phyloP scores from a whole-genome alignment of 345 rosid species.

The Boechera divaricarpa region DNA sequence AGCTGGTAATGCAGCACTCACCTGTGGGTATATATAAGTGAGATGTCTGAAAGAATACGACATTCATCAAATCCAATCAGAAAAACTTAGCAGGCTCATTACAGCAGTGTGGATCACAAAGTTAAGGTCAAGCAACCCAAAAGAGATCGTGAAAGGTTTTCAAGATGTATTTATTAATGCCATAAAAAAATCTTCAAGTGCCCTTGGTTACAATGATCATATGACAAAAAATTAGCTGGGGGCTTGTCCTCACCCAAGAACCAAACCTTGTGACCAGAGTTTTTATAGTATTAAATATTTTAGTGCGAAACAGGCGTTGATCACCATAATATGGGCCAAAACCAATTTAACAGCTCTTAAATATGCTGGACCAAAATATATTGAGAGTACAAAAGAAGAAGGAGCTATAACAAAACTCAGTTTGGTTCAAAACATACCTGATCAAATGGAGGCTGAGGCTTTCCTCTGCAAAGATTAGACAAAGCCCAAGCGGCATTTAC shows the following conservation, averaged over 20 bases:
- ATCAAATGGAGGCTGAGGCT: constrained; percentile 83
- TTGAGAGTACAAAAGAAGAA: background rate
- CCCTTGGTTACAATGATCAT: background rate
- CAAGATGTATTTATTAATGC: background rate
- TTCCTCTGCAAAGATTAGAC: constrained; percentile 75
- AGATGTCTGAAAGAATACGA: constrained; percentile 24
- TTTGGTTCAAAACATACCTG: constrained; percentile 53
- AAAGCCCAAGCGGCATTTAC: constrained; percentile 46
- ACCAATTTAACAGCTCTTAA: background rate
- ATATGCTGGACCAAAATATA: constrained; percentile 16
- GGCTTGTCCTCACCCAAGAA: background rate
- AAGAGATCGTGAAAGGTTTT: constrained; percentile 9
- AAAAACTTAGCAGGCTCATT: background rate
- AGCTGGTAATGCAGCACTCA: constrained; percentile 74
- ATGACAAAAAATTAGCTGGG: background rate
- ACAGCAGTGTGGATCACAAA: background rate
- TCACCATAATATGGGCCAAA: constrained; percentile 14
- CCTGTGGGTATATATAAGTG: constrained; percentile 49
- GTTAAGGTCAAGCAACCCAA: constrained; percentile 2
- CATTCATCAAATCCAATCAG: constrained; percentile 13
- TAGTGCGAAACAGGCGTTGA: constrained; percentile 1
- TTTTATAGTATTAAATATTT: constrained; percentile 5
- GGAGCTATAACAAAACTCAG: constrained; percentile 10
- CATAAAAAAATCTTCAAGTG: constrained; percentile 14
- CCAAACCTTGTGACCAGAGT: constrained; percentile 3